Percentiles rank a stretch among this genome's conserved stretches.
These are phyloP conservation scores for Sisymbrium irio DNA, from an alignment of 345 rosid species.

Conservation along the genomic window DNA sequence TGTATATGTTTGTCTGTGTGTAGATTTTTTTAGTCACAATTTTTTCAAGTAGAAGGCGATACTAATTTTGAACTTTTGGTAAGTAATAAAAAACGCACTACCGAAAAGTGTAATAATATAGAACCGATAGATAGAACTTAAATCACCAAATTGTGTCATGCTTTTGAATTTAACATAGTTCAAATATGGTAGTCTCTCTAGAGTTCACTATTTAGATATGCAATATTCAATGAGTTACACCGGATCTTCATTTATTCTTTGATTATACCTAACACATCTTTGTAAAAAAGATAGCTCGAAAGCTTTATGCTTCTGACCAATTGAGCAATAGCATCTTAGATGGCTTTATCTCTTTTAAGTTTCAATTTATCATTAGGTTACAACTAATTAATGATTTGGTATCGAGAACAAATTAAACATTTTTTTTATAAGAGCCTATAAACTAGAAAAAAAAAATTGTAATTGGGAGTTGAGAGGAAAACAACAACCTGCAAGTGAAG, in stretches of 20 bases:
- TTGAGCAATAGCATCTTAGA: neutral
- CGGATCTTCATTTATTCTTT: neutral
- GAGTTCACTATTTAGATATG: slow-evolving; percentile 2
- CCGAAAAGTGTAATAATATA: neutral
- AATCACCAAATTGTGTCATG: neutral
- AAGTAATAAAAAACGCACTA: neutral
- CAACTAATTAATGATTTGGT: neutral
- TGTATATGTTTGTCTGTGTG: slow-evolving; percentile 15
- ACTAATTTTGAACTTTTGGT: neutral
- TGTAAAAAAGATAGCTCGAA: neutral
- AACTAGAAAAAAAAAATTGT: neutral
- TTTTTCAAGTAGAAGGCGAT: neutral
- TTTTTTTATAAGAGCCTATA: neutral
- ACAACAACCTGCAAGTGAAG: slow-evolving; percentile 36
- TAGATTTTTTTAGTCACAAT: neutral
- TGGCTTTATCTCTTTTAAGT: neutral
- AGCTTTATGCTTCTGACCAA: slow-evolving; percentile 24
- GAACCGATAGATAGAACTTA: neutral
- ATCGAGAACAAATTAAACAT: neutral
- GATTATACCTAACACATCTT: slow-evolving; percentile 11
- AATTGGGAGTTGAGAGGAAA: slow-evolving; percentile 17
- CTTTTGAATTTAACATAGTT: neutral
- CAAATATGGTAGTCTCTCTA: neutral
- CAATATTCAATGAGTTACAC: neutral
- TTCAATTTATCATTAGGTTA: neutral